Conservation (phyloP, 1,284 basidiomycete genomes). For the Heterobasidion occidentale region DNA sequence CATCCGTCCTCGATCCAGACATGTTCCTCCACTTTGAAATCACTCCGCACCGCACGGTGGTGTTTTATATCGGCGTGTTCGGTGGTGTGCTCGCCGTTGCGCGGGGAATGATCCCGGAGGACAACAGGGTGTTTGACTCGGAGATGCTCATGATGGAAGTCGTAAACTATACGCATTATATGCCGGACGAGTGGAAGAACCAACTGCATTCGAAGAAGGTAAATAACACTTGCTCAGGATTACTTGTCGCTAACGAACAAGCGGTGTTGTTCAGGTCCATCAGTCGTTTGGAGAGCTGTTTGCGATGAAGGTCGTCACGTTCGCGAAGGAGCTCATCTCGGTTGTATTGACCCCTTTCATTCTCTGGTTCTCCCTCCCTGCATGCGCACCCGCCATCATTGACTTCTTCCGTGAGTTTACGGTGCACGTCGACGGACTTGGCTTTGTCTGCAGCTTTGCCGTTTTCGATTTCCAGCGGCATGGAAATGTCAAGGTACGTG, state of each 20-base stretch:
- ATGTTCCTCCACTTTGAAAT: conserved; percentile 93
- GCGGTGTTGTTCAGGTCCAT: conserved; percentile 45
- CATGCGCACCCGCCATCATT: conserved; percentile 81
- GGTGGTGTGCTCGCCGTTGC: conserved; percentile 84
- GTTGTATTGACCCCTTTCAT: conserved; percentile 94
- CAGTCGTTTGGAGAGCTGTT: conserved; percentile 86
- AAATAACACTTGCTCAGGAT: neutral
- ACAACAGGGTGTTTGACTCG: conserved; percentile 90
- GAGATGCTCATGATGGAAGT: conserved; percentile 89
- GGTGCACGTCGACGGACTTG: conserved; percentile 92
- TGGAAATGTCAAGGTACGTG: conserved; percentile 72
- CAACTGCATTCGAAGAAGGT: conserved; percentile 63
- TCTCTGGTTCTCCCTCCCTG: conserved; percentile 86
- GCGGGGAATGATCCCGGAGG: conserved; percentile 93
- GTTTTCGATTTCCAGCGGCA: conserved; percentile 96
- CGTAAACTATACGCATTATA: conserved; percentile 90
- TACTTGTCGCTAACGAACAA: neutral
- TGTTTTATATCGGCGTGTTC: conserved; percentile 91
- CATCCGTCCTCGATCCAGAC: conserved; percentile 88
- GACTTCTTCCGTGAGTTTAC: conserved; percentile 98
- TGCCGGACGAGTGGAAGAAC: conserved; percentile 88
- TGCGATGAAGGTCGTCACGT: conserved; percentile 81
- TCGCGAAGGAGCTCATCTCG: conserved; percentile 82
- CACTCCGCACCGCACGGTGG: conserved; percentile 83
- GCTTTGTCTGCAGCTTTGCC: conserved; percentile 96